Conservation (phyloP, 345 rosid genomes). For the Luvunga scandens region DNA sequence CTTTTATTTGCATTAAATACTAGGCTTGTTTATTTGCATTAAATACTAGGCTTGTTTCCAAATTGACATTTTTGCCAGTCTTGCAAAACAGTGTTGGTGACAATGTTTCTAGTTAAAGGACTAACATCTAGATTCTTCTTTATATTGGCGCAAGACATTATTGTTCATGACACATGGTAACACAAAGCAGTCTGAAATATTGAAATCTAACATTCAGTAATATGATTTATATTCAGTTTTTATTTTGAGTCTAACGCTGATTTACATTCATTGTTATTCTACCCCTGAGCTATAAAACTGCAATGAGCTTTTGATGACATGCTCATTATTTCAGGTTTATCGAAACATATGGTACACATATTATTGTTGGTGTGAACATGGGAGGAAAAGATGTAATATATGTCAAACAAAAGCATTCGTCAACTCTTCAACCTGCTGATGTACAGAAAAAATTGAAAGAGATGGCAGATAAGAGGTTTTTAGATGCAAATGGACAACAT, state of each 20-base stretch:
- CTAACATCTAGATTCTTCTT: background rate
- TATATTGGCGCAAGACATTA: background rate
- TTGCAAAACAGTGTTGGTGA: background rate
- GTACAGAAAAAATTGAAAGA: constrained; percentile 76
- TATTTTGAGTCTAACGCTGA: background rate
- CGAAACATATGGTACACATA: constrained; percentile 81
- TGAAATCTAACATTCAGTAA: background rate
- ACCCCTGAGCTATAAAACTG: background rate
- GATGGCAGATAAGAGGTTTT: constrained; percentile 81
- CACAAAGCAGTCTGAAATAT: background rate
- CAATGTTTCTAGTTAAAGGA: background rate
- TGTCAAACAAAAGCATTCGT: constrained; percentile 79
- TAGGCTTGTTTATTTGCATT: too few relatives aligned
- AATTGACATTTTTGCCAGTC: background rate
- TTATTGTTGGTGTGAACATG: constrained; percentile 86
- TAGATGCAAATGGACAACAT: constrained; percentile 46
- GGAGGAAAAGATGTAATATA: constrained; percentile 95
- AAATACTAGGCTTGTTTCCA: too few relatives aligned
- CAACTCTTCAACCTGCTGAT: constrained; percentile 70
- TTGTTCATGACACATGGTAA: background rate
- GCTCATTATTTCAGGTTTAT: constrained; percentile 60
- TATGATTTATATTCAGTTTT: too few relatives aligned
- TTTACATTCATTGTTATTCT: background rate
- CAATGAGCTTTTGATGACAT: constrained; percentile 5
- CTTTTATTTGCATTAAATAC: background rate